A percentile compares a stretch with the other conserved stretches of the same genome.
These are phyloP conservation scores for Hylodesmum podocarpum DNA, from an alignment of 306 rosid genomes.

Conservation along the genomic window DNA sequence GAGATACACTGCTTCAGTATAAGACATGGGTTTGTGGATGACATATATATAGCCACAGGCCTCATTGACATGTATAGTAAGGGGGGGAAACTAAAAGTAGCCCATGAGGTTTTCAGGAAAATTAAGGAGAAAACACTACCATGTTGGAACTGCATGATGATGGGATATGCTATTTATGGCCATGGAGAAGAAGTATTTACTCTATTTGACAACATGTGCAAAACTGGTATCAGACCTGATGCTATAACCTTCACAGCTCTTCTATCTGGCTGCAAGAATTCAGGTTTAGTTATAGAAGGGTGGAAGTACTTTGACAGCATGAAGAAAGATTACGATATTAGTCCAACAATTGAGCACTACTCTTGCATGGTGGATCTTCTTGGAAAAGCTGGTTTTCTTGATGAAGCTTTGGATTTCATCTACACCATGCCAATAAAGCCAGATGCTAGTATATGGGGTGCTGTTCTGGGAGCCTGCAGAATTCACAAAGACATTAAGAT, in stretches of 20 bases:
- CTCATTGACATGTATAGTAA: conserved; percentile 65
- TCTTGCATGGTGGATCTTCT: conserved; percentile 83
- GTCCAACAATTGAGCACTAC: conserved; percentile 68
- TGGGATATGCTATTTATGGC: conserved; percentile 66
- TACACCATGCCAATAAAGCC: conserved; percentile 51
- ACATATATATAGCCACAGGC: conserved; percentile 53
- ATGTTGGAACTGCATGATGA: conserved; percentile 83
- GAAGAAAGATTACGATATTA: conserved; percentile 49
- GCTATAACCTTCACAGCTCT: conserved; percentile 65
- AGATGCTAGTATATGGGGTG: conserved; percentile 72
- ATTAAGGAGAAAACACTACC: conserved; percentile 56
- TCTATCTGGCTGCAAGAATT: conserved; percentile 74
- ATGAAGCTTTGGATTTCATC: conserved; percentile 71
- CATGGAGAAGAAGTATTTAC: conserved; percentile 50
- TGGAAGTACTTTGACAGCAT: conserved; percentile 71
- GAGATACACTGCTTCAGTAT: conserved; percentile 57
- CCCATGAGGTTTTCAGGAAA: conserved; percentile 48
- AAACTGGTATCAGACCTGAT: conserved; percentile 50
- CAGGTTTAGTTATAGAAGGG: conserved; percentile 63
- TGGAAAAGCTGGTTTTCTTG: conserved; percentile 71
- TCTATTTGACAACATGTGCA: conserved; percentile 50
- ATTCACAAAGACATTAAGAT: conserved; percentile 48
- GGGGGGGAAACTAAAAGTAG: conserved; percentile 55
- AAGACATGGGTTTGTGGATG: conserved; percentile 42
- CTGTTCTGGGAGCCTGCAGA: conserved; percentile 58